Evolutionary conservation across 2,329 filamentous ascomycete genomes (phyloP), one percentile per base, ranked within the genome.

Genomic region (Microascus cirrosus): DNA sequence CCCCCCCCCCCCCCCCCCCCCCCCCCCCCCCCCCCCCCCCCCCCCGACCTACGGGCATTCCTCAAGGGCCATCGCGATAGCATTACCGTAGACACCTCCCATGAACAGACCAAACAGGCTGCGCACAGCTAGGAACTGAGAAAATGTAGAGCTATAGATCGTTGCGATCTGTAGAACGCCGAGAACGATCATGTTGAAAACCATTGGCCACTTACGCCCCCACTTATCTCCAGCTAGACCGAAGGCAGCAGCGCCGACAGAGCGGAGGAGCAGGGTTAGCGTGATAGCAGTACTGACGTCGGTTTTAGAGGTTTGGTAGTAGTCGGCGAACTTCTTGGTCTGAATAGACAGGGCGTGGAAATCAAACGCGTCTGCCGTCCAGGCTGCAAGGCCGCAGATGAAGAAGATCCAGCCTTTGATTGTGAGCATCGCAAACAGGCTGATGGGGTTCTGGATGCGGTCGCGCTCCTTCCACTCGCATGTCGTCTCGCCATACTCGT

Each of bases 171-270:
- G 83, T 3, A 87, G 72, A 24, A 84, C 63, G 50, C 84, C 84
- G 3, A 89, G 76, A 25, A 90, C 72, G 59, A 91, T 74, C 83
- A 92, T 88, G 75, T 93, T 93, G 64, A 83, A 63, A 8, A 92
- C 85, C 85, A 92, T 89, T 51, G 89, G 88, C 85, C 87, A 90
- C 72, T 92, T 93, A 58, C 89, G 82, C 5, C 90, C 90, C 68
- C 83, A 94, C 62, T 84, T 84, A 70, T 95, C 90, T 62, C 87
- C 87, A 1, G 86, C 83, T 20, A 93, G 74, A 59, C 90, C 90
- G 62, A 95, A 94, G 66, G 82, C 66, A 22, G 86, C 85, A 3
- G 89, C 89, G 10, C 90, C 90, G 28, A 92, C 73, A 11, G 86
- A 89, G 39, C 89, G 80, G 51, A 92, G 77, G 28, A 93, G 78